Percentiles rank a stretch among this genome's conserved stretches.
These are phyloP conservation scores for Phytophthora podocarpi DNA, from an alignment of 352 stramenopile genomes.

Conservation along the genomic window DNA sequence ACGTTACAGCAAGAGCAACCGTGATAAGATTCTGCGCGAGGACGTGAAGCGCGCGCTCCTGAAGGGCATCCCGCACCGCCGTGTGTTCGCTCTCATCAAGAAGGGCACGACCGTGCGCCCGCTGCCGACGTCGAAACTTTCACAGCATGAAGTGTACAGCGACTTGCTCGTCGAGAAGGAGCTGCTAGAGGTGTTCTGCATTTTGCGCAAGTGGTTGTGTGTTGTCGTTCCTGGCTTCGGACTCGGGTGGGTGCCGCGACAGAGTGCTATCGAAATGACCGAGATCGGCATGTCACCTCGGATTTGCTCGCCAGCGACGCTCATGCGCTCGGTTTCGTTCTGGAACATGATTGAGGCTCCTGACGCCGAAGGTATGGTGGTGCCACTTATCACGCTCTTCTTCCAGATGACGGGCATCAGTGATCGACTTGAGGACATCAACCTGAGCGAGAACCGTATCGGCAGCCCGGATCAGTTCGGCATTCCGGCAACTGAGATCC, in stretches of 20 bases:
- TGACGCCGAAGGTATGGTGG: conserved; percentile 53
- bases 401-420: conserved; percentile 60
- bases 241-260: conserved; percentile 54
- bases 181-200: conserved; percentile 58
- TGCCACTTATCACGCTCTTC: conserved; percentile 57
- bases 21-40: conserved; percentile 54
- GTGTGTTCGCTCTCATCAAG: conserved; percentile 54
- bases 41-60: conserved; percentile 54
- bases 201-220: conserved; percentile 60
- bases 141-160: conserved; percentile 46
- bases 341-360: conserved; percentile 61
- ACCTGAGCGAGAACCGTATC: conserved; percentile 65
- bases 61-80: conserved; percentile 52
- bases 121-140: conserved; percentile 50
- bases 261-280: conserved; percentile 51
- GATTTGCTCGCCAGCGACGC: conserved; percentile 49
- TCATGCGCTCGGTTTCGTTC: conserved; percentile 50
- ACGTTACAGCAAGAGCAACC: conserved; percentile 55
- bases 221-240: conserved; percentile 62
- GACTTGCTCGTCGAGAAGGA: conserved; percentile 50
- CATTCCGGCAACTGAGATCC: conserved; percentile 51
- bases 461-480: conserved; percentile 58
- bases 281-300: conserved; percentile 58
- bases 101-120: conserved; percentile 49
- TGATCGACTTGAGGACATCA: conserved; percentile 58